These are phyloP conservation scores for Hibiscus trionum DNA, from an alignment of 345 rosid genomes.

Conservation along the genomic window DNA sequence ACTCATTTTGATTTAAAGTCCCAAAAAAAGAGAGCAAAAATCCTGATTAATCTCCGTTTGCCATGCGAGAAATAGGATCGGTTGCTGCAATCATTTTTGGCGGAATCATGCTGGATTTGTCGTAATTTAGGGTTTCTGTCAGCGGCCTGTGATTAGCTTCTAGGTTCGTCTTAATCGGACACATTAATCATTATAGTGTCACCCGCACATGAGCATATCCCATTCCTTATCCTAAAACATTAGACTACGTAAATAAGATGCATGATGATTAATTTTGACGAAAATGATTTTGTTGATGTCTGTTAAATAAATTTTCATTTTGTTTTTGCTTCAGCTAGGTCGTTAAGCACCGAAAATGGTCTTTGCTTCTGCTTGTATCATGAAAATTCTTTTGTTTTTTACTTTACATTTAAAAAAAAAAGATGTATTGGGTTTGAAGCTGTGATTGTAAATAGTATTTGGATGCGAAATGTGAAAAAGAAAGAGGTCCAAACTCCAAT, in stretches of 20 bases:
- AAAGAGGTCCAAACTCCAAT: neutral
- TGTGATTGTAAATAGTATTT: neutral
- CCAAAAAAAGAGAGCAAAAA: no score
- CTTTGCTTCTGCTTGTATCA: neutral
- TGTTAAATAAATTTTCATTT: neutral
- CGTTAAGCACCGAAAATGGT: neutral
- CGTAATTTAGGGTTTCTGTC: slow-evolving; percentile 20
- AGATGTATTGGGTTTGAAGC: neutral
- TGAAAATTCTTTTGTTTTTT: neutral
- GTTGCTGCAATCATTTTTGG: neutral
- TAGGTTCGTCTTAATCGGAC: neutral
- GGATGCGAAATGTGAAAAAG: neutral
- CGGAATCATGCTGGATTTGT: slow-evolving; percentile 12
- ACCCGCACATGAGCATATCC: neutral
- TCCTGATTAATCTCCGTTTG: neutral
- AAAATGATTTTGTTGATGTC: neutral
- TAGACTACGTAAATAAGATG: neutral
- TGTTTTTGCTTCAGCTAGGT: slow-evolving; percentile 13
- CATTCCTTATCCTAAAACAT: neutral
- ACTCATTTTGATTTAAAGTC: neutral
- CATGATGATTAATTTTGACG: neutral
- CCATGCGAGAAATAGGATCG: neutral
- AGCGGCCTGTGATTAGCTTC: slow-evolving; percentile 9
- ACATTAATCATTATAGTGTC: neutral
- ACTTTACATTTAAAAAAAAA: neutral